Percentiles rank a stretch among this genome's conserved stretches.
Evolutionary conservation across 805 yeast genomes (phyloP).

Genomic region (Nakazawaea wickerhamii): DNA sequence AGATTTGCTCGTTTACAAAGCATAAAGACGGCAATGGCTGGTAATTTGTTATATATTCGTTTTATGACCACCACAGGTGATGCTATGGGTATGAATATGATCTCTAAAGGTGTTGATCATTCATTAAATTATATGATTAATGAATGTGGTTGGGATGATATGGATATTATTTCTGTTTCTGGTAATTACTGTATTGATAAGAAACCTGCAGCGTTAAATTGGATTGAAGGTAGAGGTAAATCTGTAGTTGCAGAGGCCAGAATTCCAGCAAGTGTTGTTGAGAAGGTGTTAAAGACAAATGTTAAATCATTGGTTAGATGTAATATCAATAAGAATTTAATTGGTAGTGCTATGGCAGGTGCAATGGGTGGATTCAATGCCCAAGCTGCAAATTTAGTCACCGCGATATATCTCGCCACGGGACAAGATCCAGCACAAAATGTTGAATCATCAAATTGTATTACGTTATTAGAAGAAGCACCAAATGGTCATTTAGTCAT

Average conservation of each 20-base stretch:
- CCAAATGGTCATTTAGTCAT: constrained; percentile 75
- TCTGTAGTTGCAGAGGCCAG: constrained; percentile 95
- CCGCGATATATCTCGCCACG: constrained; percentile 89
- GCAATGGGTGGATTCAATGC: constrained; percentile 97
- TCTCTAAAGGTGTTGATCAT: constrained; percentile 93
- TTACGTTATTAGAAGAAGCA: constrained; percentile 82
- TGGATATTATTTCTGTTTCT: constrained; percentile 87
- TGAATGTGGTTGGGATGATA: constrained; percentile 89
- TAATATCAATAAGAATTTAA: constrained; percentile 80
- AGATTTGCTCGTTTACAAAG: constrained; percentile 94
- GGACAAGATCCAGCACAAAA: constrained; percentile 99
- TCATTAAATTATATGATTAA: constrained; percentile 80
- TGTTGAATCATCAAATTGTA: constrained; percentile 96
- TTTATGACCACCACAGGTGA: constrained; percentile 99
- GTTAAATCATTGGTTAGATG: constrained; percentile 90
- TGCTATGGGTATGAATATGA: constrained; percentile 99
- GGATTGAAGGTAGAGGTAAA: constrained; percentile 99
- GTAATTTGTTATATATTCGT: constrained; percentile 80
- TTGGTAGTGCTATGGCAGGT: constrained; percentile 99
- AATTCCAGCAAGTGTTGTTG: constrained; percentile 76
- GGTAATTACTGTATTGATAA: constrained; percentile 98
- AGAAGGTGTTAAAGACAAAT: constrained; percentile 80
- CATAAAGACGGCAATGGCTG: constrained; percentile 91
- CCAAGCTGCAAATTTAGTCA: constrained; percentile 93
- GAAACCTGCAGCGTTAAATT: constrained; percentile 95